Percentiles rank a stretch among this genome's conserved stretches.
Conservation (phyloP, 768 basidiomycete genomes). For the Leccinum obscurum region DNA sequence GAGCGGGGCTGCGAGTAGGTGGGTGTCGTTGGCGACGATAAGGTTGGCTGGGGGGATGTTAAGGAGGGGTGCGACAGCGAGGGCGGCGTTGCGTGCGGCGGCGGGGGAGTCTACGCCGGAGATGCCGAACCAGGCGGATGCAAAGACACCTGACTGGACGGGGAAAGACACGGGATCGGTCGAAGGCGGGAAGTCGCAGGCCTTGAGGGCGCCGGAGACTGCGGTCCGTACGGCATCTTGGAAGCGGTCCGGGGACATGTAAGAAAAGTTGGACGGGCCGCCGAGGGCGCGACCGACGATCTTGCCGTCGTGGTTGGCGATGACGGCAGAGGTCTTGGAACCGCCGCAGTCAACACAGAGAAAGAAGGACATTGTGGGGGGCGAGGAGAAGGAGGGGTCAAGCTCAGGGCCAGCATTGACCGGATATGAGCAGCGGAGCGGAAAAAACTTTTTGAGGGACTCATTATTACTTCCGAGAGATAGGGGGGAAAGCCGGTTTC, state of each 20-base stretch:
- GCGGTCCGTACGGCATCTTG: constrained; percentile 51
- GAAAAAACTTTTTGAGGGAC: too few species aligned
- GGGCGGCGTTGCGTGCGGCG: constrained; percentile 56
- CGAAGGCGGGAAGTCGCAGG: constrained; percentile 39
- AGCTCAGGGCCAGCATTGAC: not conserved
- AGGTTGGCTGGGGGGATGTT: constrained; percentile 56
- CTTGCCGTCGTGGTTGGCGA: constrained; percentile 55
- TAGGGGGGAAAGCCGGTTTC: too few species aligned
- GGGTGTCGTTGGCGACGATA: constrained; percentile 76
- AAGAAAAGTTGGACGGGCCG: constrained; percentile 86
- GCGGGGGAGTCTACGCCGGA: constrained; percentile 78
- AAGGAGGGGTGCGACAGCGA: constrained; percentile 55
- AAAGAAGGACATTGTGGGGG: constrained; percentile 52
- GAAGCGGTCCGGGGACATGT: constrained; percentile 67
- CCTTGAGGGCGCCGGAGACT: constrained; percentile 53
- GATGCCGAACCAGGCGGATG: constrained; percentile 79
- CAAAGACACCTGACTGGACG: constrained; percentile 45
- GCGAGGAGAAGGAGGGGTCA: not conserved
- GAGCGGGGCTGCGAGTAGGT: constrained; percentile 81
- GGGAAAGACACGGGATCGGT: constrained; percentile 39
- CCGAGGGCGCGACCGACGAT: constrained; percentile 67
- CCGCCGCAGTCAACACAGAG: constrained; percentile 90
- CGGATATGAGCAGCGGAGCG: not conserved
- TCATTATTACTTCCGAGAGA: too few species aligned
- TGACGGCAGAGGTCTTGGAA: constrained; percentile 80